A percentile compares a stretch with the other conserved stretches of the same genome.
phyloP scores from a whole-genome alignment of 2,329 filamentous ascomycete species.

The Pseudogymnoascus sp. region DNA sequence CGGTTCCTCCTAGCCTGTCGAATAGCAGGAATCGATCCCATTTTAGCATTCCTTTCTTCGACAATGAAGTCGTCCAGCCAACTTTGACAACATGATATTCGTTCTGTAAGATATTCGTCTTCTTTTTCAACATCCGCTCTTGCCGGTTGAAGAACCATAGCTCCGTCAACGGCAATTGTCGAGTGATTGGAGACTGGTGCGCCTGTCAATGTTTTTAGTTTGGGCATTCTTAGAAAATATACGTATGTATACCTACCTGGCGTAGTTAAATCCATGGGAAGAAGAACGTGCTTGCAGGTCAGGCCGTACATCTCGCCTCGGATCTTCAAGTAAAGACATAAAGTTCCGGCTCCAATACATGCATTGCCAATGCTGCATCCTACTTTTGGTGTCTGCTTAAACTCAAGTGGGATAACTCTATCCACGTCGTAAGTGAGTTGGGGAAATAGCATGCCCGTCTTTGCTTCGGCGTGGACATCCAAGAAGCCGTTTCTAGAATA shows the following conservation, averaged over 20 bases:
- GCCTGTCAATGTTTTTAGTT: neutral
- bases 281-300: neutral
- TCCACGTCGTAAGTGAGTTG: neutral
- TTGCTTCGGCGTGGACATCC: conserved; percentile 7
- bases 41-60: neutral
- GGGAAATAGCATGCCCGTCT: neutral
- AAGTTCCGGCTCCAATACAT: neutral
- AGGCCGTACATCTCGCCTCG: neutral
- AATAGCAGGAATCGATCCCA: neutral
- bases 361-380: neutral
- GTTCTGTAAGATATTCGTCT: neutral
- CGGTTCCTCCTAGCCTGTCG: neutral
- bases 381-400: neutral
- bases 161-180: neutral
- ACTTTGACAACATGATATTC: neutral
- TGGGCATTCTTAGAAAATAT: neutral
- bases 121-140: neutral
- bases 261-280: neutral
- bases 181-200: neutral
- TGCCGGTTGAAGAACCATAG: neutral
- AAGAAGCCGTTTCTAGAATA: neutral
- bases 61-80: neutral
- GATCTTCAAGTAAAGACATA: neutral
- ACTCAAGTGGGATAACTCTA: neutral
- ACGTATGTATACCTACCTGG: neutral